Base-by-base conservation (phyloP, 495 filamentous ascomycete species). In the Penicilliopsis zonata region DNA sequence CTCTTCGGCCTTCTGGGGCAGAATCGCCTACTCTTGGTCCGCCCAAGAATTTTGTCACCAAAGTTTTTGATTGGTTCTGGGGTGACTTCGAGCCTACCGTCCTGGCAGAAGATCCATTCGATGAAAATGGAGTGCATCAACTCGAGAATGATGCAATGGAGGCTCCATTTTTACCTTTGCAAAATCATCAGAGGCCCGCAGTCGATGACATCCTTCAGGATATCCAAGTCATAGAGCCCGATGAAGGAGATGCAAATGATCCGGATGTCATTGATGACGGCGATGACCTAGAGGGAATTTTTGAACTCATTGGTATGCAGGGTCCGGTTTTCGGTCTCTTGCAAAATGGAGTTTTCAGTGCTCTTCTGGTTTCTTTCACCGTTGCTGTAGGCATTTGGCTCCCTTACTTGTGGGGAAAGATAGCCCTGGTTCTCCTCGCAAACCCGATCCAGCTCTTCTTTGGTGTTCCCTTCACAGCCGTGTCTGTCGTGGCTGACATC, bases 301-400 rank as follows among this genome's bases (percentile, higher is more conserved):
- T 96, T 64, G 90, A 99, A 49, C 70, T 99, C 8, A 78, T 99
- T 20, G 90, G 90, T 30, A 90, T 99, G 81, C 82, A 93, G 43
- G 90, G 90, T 0, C 92, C 92, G 1, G 61, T 96, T 3, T 77
- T 80, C 21, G 85, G 84, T 13, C 66, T 99, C 5, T 71, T 95
- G 40, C 90, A 96, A 48, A 96, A 96, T 41, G 86, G 78, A 21
- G 79, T 94, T 23, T 96, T 99, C 53, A 87, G 86, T 44, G 81
- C 82, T 17, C 75, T 94, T 35, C 68, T 99, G 13, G 81, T 99
- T 9, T 82, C 83, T 5, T 70, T 82, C 22, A 93, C 88, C 7
- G 76, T 96, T 14, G 78, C 79, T 14, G 47, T 79, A 35, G 86
- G 84, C 6, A 74, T 96, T 27, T 94, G 90, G 59, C 61, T 95